Percentiles rank a stretch among this genome's conserved stretches.
phyloP scores from a whole-genome alignment of 139 green algal species.

The Marvania coccoides region DNA sequence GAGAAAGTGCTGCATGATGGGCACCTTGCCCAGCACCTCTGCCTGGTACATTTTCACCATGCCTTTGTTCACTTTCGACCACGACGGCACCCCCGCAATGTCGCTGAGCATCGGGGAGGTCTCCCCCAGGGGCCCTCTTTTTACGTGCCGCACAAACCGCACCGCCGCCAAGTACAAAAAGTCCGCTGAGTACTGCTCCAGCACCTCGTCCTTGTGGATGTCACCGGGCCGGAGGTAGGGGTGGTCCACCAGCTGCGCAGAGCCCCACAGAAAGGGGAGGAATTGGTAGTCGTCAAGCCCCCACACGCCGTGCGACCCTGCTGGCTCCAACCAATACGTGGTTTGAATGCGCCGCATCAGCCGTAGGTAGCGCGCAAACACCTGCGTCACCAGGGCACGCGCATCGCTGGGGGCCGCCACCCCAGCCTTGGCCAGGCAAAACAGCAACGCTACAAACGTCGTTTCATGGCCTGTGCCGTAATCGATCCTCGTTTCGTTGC shows the following conservation, averaged over 20 bases:
- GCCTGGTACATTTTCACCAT: conserved; percentile 98
- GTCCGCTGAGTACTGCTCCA: conserved; percentile 56
- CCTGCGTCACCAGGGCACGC: conserved; percentile 27
- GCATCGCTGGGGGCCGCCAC: conserved; percentile 43
- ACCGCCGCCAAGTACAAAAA: conserved; percentile 87
- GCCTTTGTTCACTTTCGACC: conserved; percentile 86
- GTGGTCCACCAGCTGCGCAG: conserved; percentile 71
- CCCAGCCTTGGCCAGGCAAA: conserved; percentile 80
- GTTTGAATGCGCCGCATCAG: conserved; percentile 91
- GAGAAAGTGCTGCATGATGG: conserved; percentile 98
- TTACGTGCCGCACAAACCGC: conserved; percentile 81
- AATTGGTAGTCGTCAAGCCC: conserved; percentile 98
- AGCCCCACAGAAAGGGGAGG: conserved; percentile 91
- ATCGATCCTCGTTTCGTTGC: conserved; percentile 89
- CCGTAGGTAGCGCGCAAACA: conserved; percentile 72
- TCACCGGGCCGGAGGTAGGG: conserved; percentile 63
- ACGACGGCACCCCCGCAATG: conserved; percentile 78
- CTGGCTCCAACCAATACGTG: conserved; percentile 94
- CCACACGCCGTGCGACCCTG: conserved; percentile 93
- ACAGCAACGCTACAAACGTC: conserved; percentile 84
- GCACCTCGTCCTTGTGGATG: conserved; percentile 71
- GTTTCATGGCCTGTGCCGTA: conserved; percentile 97
- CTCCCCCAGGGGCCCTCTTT: conserved; percentile 87
- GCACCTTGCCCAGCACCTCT: conserved; percentile 92
- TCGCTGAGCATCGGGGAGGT: conserved; percentile 94